A percentile compares a stretch with the other conserved stretches of the same genome.
Evolutionary conservation across 2,329 filamentous ascomycete genomes (phyloP).

Genomic region (Microdochium nivale): DNA sequence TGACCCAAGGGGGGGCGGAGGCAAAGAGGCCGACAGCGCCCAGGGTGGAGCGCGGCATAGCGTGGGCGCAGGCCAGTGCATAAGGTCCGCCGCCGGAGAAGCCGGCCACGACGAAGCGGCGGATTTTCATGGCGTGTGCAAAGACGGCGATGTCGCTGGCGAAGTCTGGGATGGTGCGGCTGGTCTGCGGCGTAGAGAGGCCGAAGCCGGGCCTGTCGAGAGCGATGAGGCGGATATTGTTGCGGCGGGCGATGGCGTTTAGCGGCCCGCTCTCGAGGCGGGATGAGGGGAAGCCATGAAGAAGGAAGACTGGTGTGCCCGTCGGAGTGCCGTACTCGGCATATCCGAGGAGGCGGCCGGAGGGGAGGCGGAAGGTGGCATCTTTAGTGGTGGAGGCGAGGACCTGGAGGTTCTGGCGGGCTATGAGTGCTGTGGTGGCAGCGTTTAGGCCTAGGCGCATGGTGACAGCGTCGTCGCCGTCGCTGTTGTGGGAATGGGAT

Average conservation of each 20-base stretch:
- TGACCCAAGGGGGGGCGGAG: conserved; percentile 23
- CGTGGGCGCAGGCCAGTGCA: conserved; percentile 23
- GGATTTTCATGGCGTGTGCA: conserved; percentile 13
- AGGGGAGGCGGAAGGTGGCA: conserved; percentile 22
- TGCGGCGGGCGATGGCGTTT: conserved; percentile 14
- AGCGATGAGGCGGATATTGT: conserved; percentile 23
- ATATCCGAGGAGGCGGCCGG: conserved; percentile 30
- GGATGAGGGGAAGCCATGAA: conserved; percentile 33
- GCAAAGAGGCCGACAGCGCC: conserved; percentile 27
- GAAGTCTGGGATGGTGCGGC: conserved; percentile 22
- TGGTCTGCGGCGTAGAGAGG: conserved; percentile 24
- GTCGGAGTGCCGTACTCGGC: conserved; percentile 25
- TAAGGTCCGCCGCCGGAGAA: conserved; percentile 26
- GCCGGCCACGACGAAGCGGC: conserved; percentile 23
- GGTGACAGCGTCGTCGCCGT: too few relatives aligned
- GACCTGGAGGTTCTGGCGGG: neutral
- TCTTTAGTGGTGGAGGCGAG: neutral
- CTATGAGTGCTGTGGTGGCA: neutral
- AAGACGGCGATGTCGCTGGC: conserved; percentile 22
- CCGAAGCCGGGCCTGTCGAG: conserved; percentile 34
- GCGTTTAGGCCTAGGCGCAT: neutral
- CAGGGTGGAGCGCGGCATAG: conserved; percentile 18
- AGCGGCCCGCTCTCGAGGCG: conserved; percentile 25
- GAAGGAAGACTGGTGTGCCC: conserved; percentile 26
- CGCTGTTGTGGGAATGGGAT: too few relatives aligned